Conservation (phyloP, 352 stramenopile species). For the Blastocystis hominis region DNA sequence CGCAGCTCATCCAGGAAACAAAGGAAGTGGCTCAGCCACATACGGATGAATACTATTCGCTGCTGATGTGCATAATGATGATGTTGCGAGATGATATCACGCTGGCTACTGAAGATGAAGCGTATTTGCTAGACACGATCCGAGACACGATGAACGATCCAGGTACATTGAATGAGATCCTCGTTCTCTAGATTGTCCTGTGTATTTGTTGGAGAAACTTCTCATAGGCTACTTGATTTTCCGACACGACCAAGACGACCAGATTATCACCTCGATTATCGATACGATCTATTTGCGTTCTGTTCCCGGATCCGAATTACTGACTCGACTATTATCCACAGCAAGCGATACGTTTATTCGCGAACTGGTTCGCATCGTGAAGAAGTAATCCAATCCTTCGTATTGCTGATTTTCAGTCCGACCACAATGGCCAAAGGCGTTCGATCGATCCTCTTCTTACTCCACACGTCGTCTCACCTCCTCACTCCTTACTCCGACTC, state of each 20-base stretch:
- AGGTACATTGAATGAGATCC: not conserved
- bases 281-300: not conserved
- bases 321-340: not conserved
- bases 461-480: not conserved
- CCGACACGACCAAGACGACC: not conserved
- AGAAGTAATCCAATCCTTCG: not conserved
- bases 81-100: not conserved
- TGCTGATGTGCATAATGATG: not conserved
- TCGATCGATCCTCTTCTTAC: not conserved
- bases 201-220: not conserved
- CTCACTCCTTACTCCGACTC: not conserved
- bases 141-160: not conserved
- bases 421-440: not conserved
- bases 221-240: not conserved
- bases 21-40: not conserved
- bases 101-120: not conserved
- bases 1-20: not conserved
- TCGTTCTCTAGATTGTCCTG: not conserved
- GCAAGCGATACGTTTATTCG: not conserved
- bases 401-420: not conserved
- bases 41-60: not conserved
- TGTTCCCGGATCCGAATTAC: not conserved
- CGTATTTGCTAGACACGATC: not conserved
- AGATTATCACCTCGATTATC: not conserved
- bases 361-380: not conserved